Evolutionary conservation across 2,329 filamentous ascomycete genomes (phyloP).

Genomic region (Pseudogymnoascus sp.): DNA sequence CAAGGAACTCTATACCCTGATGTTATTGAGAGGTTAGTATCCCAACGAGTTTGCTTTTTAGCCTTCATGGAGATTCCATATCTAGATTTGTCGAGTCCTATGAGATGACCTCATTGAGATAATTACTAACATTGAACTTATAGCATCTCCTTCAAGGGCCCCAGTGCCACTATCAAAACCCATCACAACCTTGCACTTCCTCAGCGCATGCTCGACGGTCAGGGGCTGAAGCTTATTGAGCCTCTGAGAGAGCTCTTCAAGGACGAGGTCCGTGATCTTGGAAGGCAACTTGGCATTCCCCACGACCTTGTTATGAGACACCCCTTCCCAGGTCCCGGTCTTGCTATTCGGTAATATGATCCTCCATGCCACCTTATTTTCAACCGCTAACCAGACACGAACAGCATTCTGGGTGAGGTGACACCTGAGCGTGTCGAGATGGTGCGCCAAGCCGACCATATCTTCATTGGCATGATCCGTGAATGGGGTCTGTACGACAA

Average conservation of each 20-base stretch:
- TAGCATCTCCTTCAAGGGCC: conserved; percentile 64
- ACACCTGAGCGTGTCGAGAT: conserved; percentile 74
- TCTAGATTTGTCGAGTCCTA: neutral
- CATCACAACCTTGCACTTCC: conserved; percentile 66
- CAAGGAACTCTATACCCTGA: conserved; percentile 71
- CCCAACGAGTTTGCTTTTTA: conserved; percentile 9
- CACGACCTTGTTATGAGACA: conserved; percentile 73
- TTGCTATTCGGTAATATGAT: conserved; percentile 14
- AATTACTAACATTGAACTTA: neutral
- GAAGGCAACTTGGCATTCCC: conserved; percentile 63
- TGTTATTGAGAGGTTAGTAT: conserved; percentile 39
- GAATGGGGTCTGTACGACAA: conserved; percentile 67
- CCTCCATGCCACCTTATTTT: neutral
- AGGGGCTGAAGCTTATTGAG: conserved; percentile 63
- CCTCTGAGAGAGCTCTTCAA: conserved; percentile 77
- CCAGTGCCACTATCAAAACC: conserved; percentile 66
- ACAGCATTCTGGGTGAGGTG: conserved; percentile 74
- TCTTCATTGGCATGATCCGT: conserved; percentile 71
- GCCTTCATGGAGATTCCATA: conserved; percentile 43
- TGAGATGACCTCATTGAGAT: conserved; percentile 49
- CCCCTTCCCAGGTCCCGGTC: conserved; percentile 57
- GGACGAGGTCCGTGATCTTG: conserved; percentile 69
- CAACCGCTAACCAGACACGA: conserved; percentile 31
- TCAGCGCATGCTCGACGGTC: conserved; percentile 45
- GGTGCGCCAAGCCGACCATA: conserved; percentile 68